phyloP scores from a whole-genome alignment of 2,329 filamentous ascomycete genomes.

The Arthrobotrys conoides region DNA sequence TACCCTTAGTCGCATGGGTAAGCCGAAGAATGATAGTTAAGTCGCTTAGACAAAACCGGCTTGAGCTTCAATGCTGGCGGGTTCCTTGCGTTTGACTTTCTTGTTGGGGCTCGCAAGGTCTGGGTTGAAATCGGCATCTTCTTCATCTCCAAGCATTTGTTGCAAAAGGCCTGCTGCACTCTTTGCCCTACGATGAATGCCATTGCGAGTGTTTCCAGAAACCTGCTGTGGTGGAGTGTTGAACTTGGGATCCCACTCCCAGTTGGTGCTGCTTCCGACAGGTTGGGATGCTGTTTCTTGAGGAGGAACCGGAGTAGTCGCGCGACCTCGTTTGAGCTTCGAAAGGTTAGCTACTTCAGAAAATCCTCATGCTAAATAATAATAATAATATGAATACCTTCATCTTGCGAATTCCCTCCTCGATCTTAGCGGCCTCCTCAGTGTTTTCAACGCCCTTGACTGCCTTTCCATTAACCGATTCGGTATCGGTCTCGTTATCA shows the following conservation, averaged over 20 bases:
- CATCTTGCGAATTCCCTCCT: slow-evolving; percentile 61
- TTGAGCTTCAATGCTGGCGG: slow-evolving; percentile 51
- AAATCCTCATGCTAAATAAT: no score
- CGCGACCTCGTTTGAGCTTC: slow-evolving; percentile 57
- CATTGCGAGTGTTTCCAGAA: slow-evolving; percentile 53
- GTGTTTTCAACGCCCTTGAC: slow-evolving; percentile 32
- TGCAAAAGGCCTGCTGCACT: slow-evolving; percentile 56
- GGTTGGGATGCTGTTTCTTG: slow-evolving; percentile 53
- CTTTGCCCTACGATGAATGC: slow-evolving; percentile 53
- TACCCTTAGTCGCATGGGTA: background rate
- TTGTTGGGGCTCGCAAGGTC: slow-evolving; percentile 59
- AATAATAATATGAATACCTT: slow-evolving; percentile 40
- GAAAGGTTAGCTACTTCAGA: background rate
- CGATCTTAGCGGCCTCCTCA: slow-evolving; percentile 58
- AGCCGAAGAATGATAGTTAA: background rate
- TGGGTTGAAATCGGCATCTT: slow-evolving; percentile 51
- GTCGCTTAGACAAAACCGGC: slow-evolving; percentile 47
- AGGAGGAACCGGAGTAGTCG: slow-evolving; percentile 54
- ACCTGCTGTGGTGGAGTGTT: slow-evolving; percentile 59
- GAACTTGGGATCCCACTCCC: slow-evolving; percentile 60
- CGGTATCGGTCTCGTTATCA: slow-evolving; percentile 57
- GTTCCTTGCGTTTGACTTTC: slow-evolving; percentile 58
- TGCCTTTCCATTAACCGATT: slow-evolving; percentile 47
- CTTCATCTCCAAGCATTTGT: slow-evolving; percentile 54
- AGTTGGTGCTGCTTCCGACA: slow-evolving; percentile 42